Percentiles rank a stretch among this genome's conserved stretches.
Conservation (phyloP, 257 asterid genomes). For the Lycium barbarum region DNA sequence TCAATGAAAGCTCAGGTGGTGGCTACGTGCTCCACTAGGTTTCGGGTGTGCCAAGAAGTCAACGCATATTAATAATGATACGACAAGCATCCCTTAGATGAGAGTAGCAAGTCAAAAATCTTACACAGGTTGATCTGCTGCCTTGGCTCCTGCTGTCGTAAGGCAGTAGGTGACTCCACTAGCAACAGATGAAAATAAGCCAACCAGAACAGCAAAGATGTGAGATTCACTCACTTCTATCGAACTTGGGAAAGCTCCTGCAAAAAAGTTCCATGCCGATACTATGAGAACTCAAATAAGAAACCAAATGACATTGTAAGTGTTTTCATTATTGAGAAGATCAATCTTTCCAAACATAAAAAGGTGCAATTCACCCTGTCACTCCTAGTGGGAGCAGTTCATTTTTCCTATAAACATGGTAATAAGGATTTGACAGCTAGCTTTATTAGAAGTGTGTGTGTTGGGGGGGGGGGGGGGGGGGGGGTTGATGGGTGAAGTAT, state of each 20-base stretch:
- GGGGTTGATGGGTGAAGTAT: too few relatives aligned
- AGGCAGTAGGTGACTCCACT: constrained; percentile 51
- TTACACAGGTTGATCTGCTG: constrained; percentile 56
- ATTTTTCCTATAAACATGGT: neutral
- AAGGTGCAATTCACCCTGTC: constrained; percentile 7
- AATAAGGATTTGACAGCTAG: neutral
- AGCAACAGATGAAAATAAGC: constrained; percentile 45
- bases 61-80: constrained; percentile 10
- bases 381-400: constrained; percentile 16
- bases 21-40: neutral
- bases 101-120: constrained; percentile 30
- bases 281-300: constrained; percentile 10
- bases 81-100: neutral
- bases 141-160: constrained; percentile 54
- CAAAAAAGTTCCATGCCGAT: constrained; percentile 16
- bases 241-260: constrained; percentile 33
- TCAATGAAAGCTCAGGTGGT: neutral
- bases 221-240: constrained; percentile 32
- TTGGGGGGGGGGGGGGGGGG: too few relatives aligned
- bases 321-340: neutral
- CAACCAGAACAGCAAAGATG: constrained; percentile 42
- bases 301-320: constrained; percentile 12
- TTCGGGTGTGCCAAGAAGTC: neutral
- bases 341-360: constrained; percentile 21
- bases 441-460: too few relatives aligned